Base-by-base conservation (phyloP, 1,284 basidiomycete species). In the Ustilago trichophora region DNA sequence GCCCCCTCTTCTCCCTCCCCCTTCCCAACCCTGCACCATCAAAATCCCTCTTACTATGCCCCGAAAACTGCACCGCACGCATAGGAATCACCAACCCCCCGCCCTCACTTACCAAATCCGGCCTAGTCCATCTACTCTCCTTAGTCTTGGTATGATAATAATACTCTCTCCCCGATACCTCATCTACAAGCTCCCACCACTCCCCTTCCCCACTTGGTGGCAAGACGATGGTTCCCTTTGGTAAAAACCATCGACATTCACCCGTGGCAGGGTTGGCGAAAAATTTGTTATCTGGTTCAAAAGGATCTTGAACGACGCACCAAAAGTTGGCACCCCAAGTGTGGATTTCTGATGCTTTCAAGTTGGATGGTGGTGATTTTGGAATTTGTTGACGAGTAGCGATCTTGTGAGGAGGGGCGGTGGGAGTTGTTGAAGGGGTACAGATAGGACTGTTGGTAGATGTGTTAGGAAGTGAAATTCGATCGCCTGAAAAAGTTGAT, bases 181-280 rank as follows among this genome's bases (percentile, higher is more conserved):
- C 88, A 81, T 95, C 93, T 36, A 86, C 85, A 66, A 96, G 86
- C 82, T 96, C 92, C 92, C 93, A 95, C 93, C 93, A 97, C 80
- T 95, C 92, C 40, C 93, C 93, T 27, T 90, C 88, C 3, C 87
- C 85, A 59, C 86, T 90, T 7, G 91, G 90, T 21, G 93, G 93
- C 29, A 97, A 84, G 2, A 94, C 89, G 80, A 93, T 92, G 47
- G 90, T 89, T 13, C 92, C 91, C n/a, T 89, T 86, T 5, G 92
- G 92, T 4, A 92, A 88, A 76, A 92, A 90, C 93, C 93, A 96
- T 76, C 89, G 90, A 57, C 93, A 92, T 79, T 94, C 88, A 11
- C 93, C 93, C 16, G 91, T 91, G 0, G 91, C 88, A 33, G 93
- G 93, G 82, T 92, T 94, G 16, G 93, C 93, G 82, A 90, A 97